Base-by-base conservation (phyloP, 768 basidiomycete species). In the Lentinula aciculospora region DNA sequence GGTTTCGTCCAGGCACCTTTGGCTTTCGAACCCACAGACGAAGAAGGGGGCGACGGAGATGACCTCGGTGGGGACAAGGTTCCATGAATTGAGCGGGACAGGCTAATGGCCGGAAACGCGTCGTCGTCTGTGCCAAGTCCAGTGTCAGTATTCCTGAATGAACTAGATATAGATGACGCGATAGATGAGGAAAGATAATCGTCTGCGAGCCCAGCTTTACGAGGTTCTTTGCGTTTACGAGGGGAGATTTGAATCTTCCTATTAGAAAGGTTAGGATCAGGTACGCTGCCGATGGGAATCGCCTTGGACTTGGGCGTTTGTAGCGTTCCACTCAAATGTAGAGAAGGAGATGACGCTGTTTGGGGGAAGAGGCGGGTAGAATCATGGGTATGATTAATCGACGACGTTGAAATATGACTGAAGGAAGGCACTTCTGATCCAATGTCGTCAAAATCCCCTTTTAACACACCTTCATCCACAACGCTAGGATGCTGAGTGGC, bases 211-310 rank as follows among this genome's bases (percentile, higher is more conserved):
- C 80, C 80, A 0, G 84, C 85, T 66, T 84, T 81, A 68, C 73
- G 78, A 2, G 84, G 77, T 66, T 88, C 84, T 1, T 74, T 76
- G 9, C 69, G 63, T 59, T 75, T 68, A 8, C 70, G 72, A 1
- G 81, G 81, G 0, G 84, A 83, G 1, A 85, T 72, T 42, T 82
- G 83, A 1, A 86, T 69, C 69, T 85, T 86, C 40, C 69, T 65
- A 59, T 78, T 80, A 4, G 81, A 81, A 4, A 71, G 0, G 69
- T 68, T 2, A 63, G 56, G 8, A 63, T 51, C 13, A 62, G 49
- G 21, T 45, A 6, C 1, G 69, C 66, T 50, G 46, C 67, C 50
- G 25, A 70, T 68, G 15, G 68, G 64, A 27, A 66, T 71, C 5
- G 67, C 63, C 27, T 39, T 28, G 4, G 51, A 53, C 13, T 53